phyloP scores from a whole-genome alignment of 2,329 filamentous ascomycete species.

The Alternaria gansuensis region DNA sequence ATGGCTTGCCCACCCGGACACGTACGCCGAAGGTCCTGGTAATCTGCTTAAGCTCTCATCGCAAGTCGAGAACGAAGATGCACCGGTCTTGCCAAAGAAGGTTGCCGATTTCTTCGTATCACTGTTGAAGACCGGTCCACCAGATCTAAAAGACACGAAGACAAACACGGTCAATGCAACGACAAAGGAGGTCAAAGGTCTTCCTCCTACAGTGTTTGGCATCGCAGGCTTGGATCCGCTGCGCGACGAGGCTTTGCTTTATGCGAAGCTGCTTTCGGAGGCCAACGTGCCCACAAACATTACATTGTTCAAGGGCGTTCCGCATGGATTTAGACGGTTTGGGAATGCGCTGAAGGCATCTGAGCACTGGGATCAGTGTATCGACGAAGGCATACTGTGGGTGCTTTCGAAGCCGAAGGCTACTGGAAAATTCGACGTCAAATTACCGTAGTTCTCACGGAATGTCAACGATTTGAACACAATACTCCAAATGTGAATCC shows the following conservation, averaged over 20 bases:
- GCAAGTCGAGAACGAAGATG: constrained; percentile 55
- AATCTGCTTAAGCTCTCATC: constrained; percentile 55
- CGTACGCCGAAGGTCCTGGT: constrained; percentile 52
- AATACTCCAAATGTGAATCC: too few species aligned
- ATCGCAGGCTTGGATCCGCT: constrained; percentile 62
- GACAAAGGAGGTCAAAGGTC: constrained; percentile 51
- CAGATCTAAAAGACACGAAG: constrained; percentile 46
- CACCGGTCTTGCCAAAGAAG: constrained; percentile 58
- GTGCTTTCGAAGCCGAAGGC: constrained; percentile 48
- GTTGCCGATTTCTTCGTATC: constrained; percentile 48
- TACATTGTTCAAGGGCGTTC: constrained; percentile 62
- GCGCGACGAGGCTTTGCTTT: constrained; percentile 61
- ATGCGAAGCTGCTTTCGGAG: constrained; percentile 55
- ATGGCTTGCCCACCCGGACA: constrained; percentile 51
- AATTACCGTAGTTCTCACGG: constrained; percentile 26
- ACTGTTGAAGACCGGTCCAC: constrained; percentile 29
- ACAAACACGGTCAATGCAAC: constrained; percentile 48
- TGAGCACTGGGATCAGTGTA: constrained; percentile 56
- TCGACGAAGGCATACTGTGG: constrained; percentile 58
- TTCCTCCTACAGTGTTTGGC: constrained; percentile 60
- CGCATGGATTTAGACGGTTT: constrained; percentile 63
- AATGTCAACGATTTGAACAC: too few species aligned
- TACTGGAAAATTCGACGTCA: constrained; percentile 48
- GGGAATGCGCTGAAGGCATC: constrained; percentile 54
- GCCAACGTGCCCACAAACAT: constrained; percentile 61